phyloP scores from a whole-genome alignment of 352 stramenopile species.

The Phytopythium kandeliae region DNA sequence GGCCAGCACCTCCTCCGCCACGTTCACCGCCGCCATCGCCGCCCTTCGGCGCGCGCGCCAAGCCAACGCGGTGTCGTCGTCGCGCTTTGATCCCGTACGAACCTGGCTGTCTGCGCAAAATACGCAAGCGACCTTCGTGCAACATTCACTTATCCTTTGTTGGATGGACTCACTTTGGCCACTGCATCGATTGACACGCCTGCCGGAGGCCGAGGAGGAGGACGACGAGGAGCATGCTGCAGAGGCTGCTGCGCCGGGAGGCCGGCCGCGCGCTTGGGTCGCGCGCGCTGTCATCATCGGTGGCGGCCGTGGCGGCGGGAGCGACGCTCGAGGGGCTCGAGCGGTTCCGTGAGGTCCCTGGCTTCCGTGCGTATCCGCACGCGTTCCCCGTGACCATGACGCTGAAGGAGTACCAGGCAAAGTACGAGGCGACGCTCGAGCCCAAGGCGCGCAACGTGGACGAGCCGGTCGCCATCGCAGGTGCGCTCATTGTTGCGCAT shows the following conservation, averaged over 20 bases:
- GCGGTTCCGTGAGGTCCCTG: conserved; percentile 45
- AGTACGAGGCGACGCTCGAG: too few relatives aligned
- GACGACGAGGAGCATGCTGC: not conserved
- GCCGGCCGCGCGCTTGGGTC: not conserved
- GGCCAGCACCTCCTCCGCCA: conserved; percentile 50
- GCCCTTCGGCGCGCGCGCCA: too few relatives aligned
- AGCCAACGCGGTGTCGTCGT: too few relatives aligned
- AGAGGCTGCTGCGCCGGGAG: not conserved
- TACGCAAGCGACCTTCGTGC: too few relatives aligned
- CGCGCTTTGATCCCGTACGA: too few relatives aligned
- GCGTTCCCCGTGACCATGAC: conserved; percentile 96
- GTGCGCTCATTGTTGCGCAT: too few relatives aligned
- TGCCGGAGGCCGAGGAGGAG: too few relatives aligned
- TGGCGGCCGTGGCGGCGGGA: conserved; percentile 2
- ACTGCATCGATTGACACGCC: not conserved
- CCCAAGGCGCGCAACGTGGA: too few relatives aligned
- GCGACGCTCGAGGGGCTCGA: conserved; percentile 33
- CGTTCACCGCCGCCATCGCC: conserved; percentile 24
- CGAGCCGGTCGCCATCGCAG: too few relatives aligned
- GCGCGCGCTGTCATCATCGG: not conserved
- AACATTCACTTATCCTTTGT: too few relatives aligned
- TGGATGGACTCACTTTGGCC: too few relatives aligned
- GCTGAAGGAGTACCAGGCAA: conserved; percentile 92
- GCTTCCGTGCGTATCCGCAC: conserved; percentile 94
- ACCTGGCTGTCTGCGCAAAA: too few relatives aligned